Percentiles rank a stretch among this genome's conserved stretches.
Evolutionary conservation across 192 early-diverging fungal genomes (phyloP).

Genomic region (Backusella westeae): DNA sequence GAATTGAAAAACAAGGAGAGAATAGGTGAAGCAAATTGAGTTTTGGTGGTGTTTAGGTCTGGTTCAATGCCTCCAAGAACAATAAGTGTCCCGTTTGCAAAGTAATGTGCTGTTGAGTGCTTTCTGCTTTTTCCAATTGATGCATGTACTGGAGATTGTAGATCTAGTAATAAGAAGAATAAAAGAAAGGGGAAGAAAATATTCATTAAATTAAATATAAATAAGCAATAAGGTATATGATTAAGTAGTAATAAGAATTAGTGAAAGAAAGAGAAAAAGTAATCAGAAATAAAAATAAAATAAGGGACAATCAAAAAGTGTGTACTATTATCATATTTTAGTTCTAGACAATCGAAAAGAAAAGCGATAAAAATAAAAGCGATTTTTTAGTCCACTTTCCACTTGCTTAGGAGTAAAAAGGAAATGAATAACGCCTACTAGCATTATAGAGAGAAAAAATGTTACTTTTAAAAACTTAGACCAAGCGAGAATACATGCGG

Average conservation of each 20-base stretch:
- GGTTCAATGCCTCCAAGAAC: background rate
- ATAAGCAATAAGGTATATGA: background rate
- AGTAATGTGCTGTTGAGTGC: slow-evolving; percentile 7
- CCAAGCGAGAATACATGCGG: background rate
- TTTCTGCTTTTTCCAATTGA: background rate
- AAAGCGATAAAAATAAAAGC: background rate
- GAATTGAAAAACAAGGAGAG: background rate
- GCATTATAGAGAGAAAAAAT: background rate
- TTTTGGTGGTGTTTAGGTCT: background rate
- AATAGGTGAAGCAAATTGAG: background rate
- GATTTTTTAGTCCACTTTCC: background rate
- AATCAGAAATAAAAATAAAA: background rate
- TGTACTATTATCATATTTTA: background rate
- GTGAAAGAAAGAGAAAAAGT: background rate
- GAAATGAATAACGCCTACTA: slow-evolving; percentile 8
- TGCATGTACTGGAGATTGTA: background rate
- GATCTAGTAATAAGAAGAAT: background rate
- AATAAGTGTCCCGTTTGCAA: background rate
- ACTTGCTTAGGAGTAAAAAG: background rate
- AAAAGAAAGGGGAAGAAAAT: background rate
- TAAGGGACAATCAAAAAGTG: background rate
- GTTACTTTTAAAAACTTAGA: slow-evolving; percentile 8
- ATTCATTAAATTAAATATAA: background rate
- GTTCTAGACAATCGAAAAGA: background rate
- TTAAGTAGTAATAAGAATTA: background rate